phyloP scores from a whole-genome alignment of 192 early-diverging fungal genomes.

The Coemansia sp. region DNA sequence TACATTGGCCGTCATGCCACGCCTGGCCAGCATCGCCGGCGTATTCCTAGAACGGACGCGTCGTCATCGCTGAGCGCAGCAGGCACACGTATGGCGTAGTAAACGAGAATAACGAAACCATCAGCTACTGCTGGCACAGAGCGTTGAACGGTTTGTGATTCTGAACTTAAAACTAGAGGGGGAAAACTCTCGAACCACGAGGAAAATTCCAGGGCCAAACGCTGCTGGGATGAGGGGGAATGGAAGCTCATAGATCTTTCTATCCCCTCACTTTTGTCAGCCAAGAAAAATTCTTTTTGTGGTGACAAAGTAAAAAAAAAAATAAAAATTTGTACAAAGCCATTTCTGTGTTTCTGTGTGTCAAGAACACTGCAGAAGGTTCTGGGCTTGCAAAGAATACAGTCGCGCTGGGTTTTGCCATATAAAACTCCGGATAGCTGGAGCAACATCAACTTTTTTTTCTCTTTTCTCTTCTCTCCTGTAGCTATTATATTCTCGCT shows the following conservation, averaged over 20 bases:
- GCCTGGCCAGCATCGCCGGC: background rate
- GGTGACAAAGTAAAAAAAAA: background rate
- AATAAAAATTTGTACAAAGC: constrained; percentile 4
- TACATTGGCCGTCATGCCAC: background rate
- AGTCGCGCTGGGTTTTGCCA: background rate
- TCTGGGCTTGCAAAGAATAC: constrained; percentile 3
- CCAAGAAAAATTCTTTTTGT: constrained; percentile 11
- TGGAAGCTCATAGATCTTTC: constrained; percentile 40
- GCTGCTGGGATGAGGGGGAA: constrained; percentile 14
- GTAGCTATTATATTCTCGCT: background rate
- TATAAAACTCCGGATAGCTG: constrained; percentile 1
- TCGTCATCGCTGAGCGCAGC: no score
- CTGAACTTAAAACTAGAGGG: no score
- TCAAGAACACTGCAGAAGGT: constrained; percentile 14
- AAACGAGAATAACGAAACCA: no score
- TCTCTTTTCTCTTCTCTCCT: constrained; percentile 9
- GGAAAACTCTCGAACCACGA: no score
- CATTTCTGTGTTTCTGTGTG: background rate
- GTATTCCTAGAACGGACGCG: no score
- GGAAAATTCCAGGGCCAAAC: no score
- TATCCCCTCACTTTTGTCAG: background rate
- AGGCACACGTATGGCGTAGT: no score
- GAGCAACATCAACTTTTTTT: constrained; percentile 5
- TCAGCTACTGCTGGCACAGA: no score
- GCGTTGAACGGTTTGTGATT: no score